Base-by-base conservation (phyloP, 139 green algal genomes). In the Mesotaenium endlicherianum region DNA sequence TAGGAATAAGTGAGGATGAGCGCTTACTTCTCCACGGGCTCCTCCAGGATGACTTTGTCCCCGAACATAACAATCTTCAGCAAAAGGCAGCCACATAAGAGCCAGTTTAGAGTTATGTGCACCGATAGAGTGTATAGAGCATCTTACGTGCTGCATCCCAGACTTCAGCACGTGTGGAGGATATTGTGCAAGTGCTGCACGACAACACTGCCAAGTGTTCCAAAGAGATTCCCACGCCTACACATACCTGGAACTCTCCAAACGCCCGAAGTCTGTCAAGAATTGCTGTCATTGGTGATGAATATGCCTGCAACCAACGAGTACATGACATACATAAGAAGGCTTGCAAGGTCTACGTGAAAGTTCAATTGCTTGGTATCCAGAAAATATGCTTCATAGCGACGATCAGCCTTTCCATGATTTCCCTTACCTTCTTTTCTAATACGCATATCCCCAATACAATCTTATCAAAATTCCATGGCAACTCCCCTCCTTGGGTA, bases 201-300 rank as follows among this genome's bases (percentile, higher is more conserved):
- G 47, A 11, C 47, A 11, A 57, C 8, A 57, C 8, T 57, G 47
- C 47, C 8, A 57, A 11, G 11, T 26, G 11, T 57, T 8, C 47
- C 47, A 11, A 57, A 11, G 47, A 57, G 8, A 57, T 26, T 8
- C 47, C 14, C 26, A 31, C 3, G 57, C 3, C 16, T 38, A 31
- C 16, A 31, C 3, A 69, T 77, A 89, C 85, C 44, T 90, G 84
- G 30, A 89, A 87, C 30, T 86, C 84, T n/a, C 84, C 85, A 94
- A 4, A 87, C 17, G 84, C 77, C 8, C 85, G 80, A 26, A 98
- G 86, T 3, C 95, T 91, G 30, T 94, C 81, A 20, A 97, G 58
- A 11, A 99, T 98, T 31, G 95, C 89, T 3, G 79, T 81, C 95
- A 99, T 98, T 2, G 95, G 94, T 83, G 96, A 95, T n/a, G 91